Conservation (phyloP, 192 early-diverging fungal species). For the Spizellomyces punctatus region DNA sequence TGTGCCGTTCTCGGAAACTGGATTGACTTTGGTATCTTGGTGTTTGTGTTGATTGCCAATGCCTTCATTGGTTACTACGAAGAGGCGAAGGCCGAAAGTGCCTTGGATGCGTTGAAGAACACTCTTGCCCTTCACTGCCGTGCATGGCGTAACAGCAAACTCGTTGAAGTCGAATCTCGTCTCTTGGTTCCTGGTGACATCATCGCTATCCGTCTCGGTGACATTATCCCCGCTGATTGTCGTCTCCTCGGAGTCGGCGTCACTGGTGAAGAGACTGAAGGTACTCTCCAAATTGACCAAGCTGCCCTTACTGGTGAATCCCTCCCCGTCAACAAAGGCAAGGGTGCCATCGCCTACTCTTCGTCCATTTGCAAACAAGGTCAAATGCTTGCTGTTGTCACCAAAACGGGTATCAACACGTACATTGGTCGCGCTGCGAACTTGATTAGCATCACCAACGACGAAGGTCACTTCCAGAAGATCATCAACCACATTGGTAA, state of each 20-base stretch:
- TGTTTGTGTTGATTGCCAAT: conserved; percentile 80
- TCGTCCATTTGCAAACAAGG: conserved; percentile 95
- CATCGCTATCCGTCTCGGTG: conserved; percentile 82
- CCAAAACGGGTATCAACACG: conserved; percentile 91
- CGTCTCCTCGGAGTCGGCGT: conserved; percentile 68
- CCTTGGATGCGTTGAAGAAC: conserved; percentile 93
- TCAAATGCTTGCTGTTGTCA: conserved; percentile 88
- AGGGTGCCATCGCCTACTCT: conserved; percentile 83
- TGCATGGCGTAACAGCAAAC: conserved; percentile 83
- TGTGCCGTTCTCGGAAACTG: conserved; percentile 80
- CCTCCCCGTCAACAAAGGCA: conserved; percentile 82
- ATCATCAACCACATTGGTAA: conserved; percentile 91
- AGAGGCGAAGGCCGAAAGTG: conserved; percentile 88
- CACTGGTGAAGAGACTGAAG: conserved; percentile 71
- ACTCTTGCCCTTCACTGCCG: conserved; percentile 86
- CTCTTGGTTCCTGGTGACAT: conserved; percentile 89
- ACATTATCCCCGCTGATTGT: conserved; percentile 87
- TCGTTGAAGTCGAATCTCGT: conserved; percentile 75
- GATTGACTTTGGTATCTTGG: conserved; percentile 84
- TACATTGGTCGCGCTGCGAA: conserved; percentile 95
- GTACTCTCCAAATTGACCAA: conserved; percentile 86
- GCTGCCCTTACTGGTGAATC: conserved; percentile 94
- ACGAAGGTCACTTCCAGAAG: conserved; percentile 97
- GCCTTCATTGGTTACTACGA: conserved; percentile 83
- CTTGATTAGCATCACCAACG: conserved; percentile 88